Conservation (phyloP, 2,329 filamentous ascomycete genomes). For the Aspergillus luchuensis region DNA sequence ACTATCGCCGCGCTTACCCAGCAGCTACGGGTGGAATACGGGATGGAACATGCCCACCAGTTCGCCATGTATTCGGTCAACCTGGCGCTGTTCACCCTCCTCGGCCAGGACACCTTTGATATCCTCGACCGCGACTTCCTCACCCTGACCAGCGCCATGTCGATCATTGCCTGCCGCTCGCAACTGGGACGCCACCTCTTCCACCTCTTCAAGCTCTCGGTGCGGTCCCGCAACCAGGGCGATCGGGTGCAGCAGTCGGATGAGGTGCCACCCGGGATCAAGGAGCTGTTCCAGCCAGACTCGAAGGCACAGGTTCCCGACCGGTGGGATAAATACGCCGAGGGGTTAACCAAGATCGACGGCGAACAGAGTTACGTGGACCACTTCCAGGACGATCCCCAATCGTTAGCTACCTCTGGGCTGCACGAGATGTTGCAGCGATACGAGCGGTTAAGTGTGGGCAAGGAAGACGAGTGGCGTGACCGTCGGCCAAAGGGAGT, state of each 20-base stretch:
- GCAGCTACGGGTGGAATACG: conserved; percentile 26
- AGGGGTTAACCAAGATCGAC: conserved; percentile 18
- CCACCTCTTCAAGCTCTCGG: conserved; percentile 30
- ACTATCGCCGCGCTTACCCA: conserved; percentile 26
- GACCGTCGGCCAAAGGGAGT: background rate
- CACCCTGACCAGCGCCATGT: conserved; percentile 27
- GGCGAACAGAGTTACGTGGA: conserved; percentile 10
- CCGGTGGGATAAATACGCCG: conserved; percentile 14
- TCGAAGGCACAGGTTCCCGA: background rate
- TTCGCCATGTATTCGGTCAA: conserved; percentile 32
- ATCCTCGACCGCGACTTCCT: conserved; percentile 31
- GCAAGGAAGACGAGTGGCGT: conserved; percentile 14
- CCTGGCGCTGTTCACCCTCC: conserved; percentile 28
- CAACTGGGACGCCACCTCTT: conserved; percentile 27
- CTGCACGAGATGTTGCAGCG: conserved; percentile 28
- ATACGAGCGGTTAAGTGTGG: conserved; percentile 28
- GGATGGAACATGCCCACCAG: conserved; percentile 29
- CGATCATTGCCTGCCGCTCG: conserved; percentile 28
- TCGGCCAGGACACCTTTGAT: conserved; percentile 24
- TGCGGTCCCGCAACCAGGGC: conserved; percentile 22
- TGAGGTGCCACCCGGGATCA: conserved; percentile 19
- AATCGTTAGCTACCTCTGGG: conserved; percentile 11
- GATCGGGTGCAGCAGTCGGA: conserved; percentile 10
- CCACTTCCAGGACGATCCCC: background rate
- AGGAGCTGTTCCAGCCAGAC: conserved; percentile 21